Base-by-base conservation (phyloP, 2,329 filamentous ascomycete species). In the Botrytis galanthina region DNA sequence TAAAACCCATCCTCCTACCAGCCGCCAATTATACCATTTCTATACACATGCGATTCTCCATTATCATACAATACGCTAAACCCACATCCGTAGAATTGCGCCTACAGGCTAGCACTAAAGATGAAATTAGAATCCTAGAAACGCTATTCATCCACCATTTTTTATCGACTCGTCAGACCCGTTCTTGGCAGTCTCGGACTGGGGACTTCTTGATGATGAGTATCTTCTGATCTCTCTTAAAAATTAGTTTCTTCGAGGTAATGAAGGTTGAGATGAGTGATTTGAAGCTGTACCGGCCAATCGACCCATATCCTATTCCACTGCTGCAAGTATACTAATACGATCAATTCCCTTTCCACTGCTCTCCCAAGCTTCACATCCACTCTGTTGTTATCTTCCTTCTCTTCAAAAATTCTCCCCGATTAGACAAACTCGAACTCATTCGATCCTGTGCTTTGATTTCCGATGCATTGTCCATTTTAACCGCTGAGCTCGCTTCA, bases 401-500 rank as follows among this genome's bases (percentile, higher is more conserved):
- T 6, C 48, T 6, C 54, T 35, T 35, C 18, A 22, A 7, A 12
- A n/a, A 29, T 0, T 22, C 18, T 35, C 9, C 32, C 5, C 29
- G 4, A 26, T 60, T 20, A 10, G 8, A 35, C 0, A 26, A 22
- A 26, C 9, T 35, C 29, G 32, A 10, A 20, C 18, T 22, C 57
- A 22, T 60, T 35, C 20, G 9, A 60, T 35, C 32, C 9, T 3
- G 18, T 35, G 8, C 18, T 35, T 22, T 60, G 29, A 37, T 26
- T 14, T 26, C 1, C 9, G 20, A 60, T 1, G 26, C 0, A 37
- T 14, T 1, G 2, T 22, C 20, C 32, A 35, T 60, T 37, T 12
- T 16, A 1, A 26, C 12, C 8, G 14, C 9, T 3, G 9, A 60
- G 7, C 29, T 22, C 12, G 8, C 29, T 35, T 60, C 26, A 60